A percentile compares a stretch with the other conserved stretches of the same genome.
Conservation (phyloP, 1,284 basidiomycete species). For the Somion occarium region DNA sequence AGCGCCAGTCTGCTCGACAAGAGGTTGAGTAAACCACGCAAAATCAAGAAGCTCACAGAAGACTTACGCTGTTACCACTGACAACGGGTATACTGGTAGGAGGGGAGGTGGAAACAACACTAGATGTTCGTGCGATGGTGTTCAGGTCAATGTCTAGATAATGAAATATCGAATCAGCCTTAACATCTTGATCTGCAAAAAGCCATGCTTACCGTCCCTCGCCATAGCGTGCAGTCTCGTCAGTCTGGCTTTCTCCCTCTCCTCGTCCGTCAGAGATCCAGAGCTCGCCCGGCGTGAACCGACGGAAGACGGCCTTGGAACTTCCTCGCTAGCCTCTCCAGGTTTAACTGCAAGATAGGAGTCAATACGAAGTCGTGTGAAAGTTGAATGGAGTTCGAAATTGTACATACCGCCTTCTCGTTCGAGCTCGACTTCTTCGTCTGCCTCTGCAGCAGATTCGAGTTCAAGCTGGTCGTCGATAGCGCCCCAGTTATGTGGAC, state of each 20-base stretch:
- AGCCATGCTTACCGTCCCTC: conserved; percentile 41
- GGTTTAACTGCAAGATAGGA: too few species aligned
- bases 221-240: conserved; percentile 68
- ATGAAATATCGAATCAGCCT: too few species aligned
- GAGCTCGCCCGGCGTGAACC: conserved; percentile 30
- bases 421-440: conserved; percentile 43
- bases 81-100: conserved; percentile 33
- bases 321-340: too few species aligned
- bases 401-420: conserved; percentile 21
- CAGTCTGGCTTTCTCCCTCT: conserved; percentile 56
- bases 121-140: conserved; percentile 77
- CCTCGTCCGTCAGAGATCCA: conserved; percentile 56
- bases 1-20: too few species aligned
- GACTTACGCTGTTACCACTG: conserved; percentile 35
- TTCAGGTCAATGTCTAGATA: conserved; percentile 59
- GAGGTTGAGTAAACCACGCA: too few species aligned
- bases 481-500: conserved; percentile 81
- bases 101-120: conserved; percentile 66
- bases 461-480: conserved; percentile 57
- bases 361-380: too few species aligned
- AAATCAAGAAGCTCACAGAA: too few species aligned
- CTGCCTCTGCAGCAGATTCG: conserved; percentile 48
- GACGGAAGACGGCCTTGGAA: too few species aligned
- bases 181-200: too few species aligned
- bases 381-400: too few species aligned